Base-by-base conservation (phyloP, 164 flowering plant species). In the Liriodendron chinense region DNA sequence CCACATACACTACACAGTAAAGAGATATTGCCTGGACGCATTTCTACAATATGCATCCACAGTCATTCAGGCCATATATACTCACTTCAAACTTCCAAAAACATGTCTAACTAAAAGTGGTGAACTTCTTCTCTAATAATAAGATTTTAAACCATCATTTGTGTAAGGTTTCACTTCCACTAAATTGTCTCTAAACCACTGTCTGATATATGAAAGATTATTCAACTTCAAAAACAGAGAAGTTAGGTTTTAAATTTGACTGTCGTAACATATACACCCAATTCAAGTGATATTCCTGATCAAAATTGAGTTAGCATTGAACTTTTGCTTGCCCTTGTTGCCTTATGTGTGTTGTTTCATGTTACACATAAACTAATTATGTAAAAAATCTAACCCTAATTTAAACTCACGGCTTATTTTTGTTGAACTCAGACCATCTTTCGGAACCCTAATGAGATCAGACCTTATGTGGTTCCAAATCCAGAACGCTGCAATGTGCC, bases 401-500 rank as follows among this genome's bases (percentile, higher is more conserved):
- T 67, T 67, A 28, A 28, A 67, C 14, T 20, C 14, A 12, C 28
- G 59, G 53, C 48, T 47, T 49, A 13, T 67, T 70, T 47, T 14
- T 71, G 4, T 61, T 76, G 69, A 70, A 65, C 18, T 63, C 85
- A 96, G 99, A 96, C 97, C 69, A 94, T 96, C 80, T 96, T 92
- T 77, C 88, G 97, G 74, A 96, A 96, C 82, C 99, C 98, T 56
- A 90, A 76, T 69, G 93, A 87, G 80, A 83, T 96, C 71, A 90
- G 82, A 81, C 86, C 93, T 22, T 96, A 94, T 81, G 79, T 72
- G 26, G 87, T 96, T 81, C 94, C 94, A 65, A 75, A 84, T 68
- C 91, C 98, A 14, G 99, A 96, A 66, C 96, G 93, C 68, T 96
- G 99, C 87, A 96, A 96, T 83, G 86, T 96, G 73, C 99, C 99